A percentile compares a stretch with the other conserved stretches of the same genome.
Conservation (phyloP, 768 basidiomycete species). For the Termitomyces sp. region DNA sequence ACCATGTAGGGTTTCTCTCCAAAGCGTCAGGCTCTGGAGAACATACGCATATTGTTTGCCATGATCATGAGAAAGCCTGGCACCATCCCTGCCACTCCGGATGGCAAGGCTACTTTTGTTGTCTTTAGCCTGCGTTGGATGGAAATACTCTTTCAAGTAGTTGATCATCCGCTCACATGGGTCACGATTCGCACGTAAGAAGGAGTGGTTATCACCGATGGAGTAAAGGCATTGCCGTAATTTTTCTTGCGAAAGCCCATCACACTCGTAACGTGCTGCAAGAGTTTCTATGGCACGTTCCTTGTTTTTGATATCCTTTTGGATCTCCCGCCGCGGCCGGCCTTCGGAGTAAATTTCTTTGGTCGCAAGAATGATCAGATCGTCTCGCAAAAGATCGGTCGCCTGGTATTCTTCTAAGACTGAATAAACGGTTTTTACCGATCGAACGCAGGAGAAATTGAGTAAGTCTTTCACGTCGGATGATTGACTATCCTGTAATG, state of each 20-base stretch:
- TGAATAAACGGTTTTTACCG: slow-evolving; percentile 70
- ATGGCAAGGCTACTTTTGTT: slow-evolving; percentile 68
- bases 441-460: slow-evolving; percentile 69
- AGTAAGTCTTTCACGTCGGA: slow-evolving; percentile 76
- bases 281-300: slow-evolving; percentile 81
- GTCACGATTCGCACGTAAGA: slow-evolving; percentile 80
- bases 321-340: slow-evolving; percentile 70
- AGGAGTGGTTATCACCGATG: slow-evolving; percentile 88
- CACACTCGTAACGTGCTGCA: slow-evolving; percentile 53
- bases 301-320: slow-evolving; percentile 78
- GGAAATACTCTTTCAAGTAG: slow-evolving; percentile 72
- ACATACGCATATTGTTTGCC: slow-evolving; percentile 83
- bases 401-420: slow-evolving; percentile 62
- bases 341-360: slow-evolving; percentile 77
- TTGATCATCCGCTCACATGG: slow-evolving; percentile 83
- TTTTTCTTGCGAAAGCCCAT: slow-evolving; percentile 56
- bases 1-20: slow-evolving; percentile 86
- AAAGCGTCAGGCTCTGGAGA: slow-evolving; percentile 79
- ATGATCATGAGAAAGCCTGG: slow-evolving; percentile 80
- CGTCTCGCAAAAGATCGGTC: slow-evolving; percentile 67
- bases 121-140: slow-evolving; percentile 64
- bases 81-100: slow-evolving; percentile 73
- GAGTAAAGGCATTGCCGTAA: slow-evolving; percentile 79
- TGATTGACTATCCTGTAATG: slow-evolving; percentile 72
- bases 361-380: slow-evolving; percentile 69